phyloP scores from a whole-genome alignment of 2,329 filamentous ascomycete genomes.

The Botrytis deweyae region DNA sequence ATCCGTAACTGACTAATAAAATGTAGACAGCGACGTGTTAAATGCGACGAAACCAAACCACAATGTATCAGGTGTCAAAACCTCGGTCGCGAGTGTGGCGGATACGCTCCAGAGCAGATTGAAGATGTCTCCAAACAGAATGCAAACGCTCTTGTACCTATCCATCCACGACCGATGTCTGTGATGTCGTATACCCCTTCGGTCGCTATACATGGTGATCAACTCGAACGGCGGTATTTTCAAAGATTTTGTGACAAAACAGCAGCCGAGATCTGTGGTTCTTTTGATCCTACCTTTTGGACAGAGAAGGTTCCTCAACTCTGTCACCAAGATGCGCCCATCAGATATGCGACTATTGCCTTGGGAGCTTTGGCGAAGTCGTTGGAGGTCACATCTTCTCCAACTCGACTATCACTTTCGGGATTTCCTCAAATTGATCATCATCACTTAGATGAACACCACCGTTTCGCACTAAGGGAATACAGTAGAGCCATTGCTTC shows the following conservation, averaged over 20 bases:
- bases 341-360: constrained; percentile 37
- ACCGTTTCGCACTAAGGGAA: constrained; percentile 36
- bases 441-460: constrained; percentile 38
- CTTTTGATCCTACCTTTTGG: constrained; percentile 39
- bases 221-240: constrained; percentile 38
- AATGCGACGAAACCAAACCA: constrained; percentile 40
- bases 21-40: constrained; percentile 38
- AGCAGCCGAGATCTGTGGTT: constrained; percentile 35
- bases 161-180: constrained; percentile 38
- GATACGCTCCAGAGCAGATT: constrained; percentile 36
- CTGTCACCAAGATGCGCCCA: constrained; percentile 37
- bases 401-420: constrained; percentile 36
- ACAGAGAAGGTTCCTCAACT: constrained; percentile 39
- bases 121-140: constrained; percentile 33
- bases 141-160: constrained; percentile 31
- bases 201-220: constrained; percentile 34
- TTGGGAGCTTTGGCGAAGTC: constrained; percentile 37
- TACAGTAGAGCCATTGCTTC: constrained; percentile 38
- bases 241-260: constrained; percentile 40
- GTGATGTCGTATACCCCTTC: constrained; percentile 36
- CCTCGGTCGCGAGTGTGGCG: constrained; percentile 39
- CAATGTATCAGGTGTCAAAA: constrained; percentile 39
- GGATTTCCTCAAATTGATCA: constrained; percentile 39
- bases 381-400: constrained; percentile 37
- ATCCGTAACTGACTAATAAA: constrained; percentile 25